Conservation (phyloP, 768 basidiomycete genomes). For the Cystobasidium onofrii region DNA sequence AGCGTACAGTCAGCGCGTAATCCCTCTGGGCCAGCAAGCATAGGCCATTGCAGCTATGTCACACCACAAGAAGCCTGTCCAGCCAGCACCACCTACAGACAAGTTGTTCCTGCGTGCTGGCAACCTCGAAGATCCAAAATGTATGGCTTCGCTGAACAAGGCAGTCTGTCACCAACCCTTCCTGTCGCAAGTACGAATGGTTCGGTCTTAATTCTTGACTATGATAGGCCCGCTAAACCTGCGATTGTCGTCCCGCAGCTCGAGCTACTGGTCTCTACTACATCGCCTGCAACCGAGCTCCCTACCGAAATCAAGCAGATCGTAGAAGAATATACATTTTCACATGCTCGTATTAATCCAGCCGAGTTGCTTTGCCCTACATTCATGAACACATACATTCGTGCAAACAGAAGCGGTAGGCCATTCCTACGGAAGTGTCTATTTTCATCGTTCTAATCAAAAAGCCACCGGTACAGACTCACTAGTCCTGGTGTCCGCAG, state of each 20-base stretch:
- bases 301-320: conserved; percentile 5
- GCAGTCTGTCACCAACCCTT: conserved; percentile 1
- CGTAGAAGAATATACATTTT: neutral
- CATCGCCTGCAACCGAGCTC: neutral
- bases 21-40: neutral
- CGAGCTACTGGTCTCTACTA: neutral
- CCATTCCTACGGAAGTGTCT: neutral
- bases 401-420: neutral
- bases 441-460: neutral
- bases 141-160: neutral
- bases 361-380: neutral
- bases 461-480: conserved; percentile 11
- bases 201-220: neutral
- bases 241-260: neutral
- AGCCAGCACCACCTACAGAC: conserved; percentile 1
- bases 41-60: neutral
- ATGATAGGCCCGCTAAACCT: neutral
- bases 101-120: conserved; percentile 6
- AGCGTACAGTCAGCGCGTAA: too few species aligned
- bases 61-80: conserved; percentile 25
- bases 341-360: conserved; percentile 7
- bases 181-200: neutral
- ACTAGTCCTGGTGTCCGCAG: neutral
- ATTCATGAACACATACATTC: conserved; percentile 22
- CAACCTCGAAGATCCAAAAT: neutral